phyloP scores from a whole-genome alignment of 192 early-diverging fungal genomes.

The Thamnidium elegans region DNA sequence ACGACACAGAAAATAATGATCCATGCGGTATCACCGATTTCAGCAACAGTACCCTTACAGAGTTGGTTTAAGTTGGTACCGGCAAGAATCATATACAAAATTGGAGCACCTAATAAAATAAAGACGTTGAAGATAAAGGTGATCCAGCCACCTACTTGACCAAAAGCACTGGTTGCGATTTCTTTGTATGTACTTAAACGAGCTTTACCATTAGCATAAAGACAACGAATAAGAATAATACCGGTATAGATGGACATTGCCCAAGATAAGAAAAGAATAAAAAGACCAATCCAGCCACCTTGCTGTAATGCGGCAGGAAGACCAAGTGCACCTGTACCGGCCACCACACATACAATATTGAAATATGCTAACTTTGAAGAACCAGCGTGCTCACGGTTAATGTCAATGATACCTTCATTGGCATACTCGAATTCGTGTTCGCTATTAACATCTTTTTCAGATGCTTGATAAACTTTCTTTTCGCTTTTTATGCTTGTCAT shows the following conservation, averaged over 20 bases:
- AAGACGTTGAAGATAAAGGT: constrained; percentile 62
- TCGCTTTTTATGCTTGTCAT: too few species aligned
- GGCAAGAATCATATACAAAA: constrained; percentile 70
- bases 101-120: constrained; percentile 65
- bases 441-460: too few species aligned
- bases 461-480: too few species aligned
- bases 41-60: constrained; percentile 34
- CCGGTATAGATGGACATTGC: constrained; percentile 36
- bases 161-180: constrained; percentile 71
- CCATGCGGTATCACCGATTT: constrained; percentile 54
- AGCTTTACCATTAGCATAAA: constrained; percentile 19
- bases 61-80: constrained; percentile 69
- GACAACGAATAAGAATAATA: constrained; percentile 27
- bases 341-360: constrained; percentile 60
- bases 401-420: constrained; percentile 15
- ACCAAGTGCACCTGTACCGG: constrained; percentile 80
- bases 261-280: constrained; percentile 34
- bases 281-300: constrained; percentile 53
- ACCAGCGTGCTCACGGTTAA: constrained; percentile 22
- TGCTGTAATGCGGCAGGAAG: constrained; percentile 74
- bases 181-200: constrained; percentile 63
- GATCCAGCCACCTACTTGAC: constrained; percentile 57
- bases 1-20: constrained; percentile 60
- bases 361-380: constrained; percentile 33
- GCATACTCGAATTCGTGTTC: constrained; percentile 13